Evolutionary conservation across 2,329 filamentous ascomycete species (phyloP).

Genomic region (Beauveria sp.): DNA sequence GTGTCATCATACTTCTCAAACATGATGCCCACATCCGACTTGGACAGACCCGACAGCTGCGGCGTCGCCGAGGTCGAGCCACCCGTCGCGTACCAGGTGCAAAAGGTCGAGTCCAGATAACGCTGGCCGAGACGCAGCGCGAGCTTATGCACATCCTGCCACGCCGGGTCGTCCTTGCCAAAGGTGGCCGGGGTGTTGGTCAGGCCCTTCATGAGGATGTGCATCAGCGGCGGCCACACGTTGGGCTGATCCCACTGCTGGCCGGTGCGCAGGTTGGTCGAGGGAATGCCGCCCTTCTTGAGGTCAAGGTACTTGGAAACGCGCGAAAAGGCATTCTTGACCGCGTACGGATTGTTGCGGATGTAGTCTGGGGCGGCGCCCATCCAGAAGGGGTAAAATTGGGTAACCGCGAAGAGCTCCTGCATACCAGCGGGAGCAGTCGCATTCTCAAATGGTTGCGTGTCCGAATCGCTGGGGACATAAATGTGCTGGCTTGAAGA

Average conservation of each 20-base stretch:
- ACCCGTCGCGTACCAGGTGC: conserved; percentile 62
- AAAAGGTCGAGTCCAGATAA: conserved; percentile 60
- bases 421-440: conserved; percentile 47
- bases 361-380: conserved; percentile 52
- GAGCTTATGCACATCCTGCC: conserved; percentile 44
- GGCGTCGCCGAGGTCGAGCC: conserved; percentile 48
- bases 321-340: conserved; percentile 46
- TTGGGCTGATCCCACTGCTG: conserved; percentile 67
- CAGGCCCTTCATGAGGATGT: conserved; percentile 55
- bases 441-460: conserved; percentile 19
- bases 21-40: conserved; percentile 48
- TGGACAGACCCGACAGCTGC: conserved; percentile 38
- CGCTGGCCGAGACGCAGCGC: conserved; percentile 54
- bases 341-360: conserved; percentile 50
- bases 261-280: conserved; percentile 52
- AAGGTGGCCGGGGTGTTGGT: conserved; percentile 52
- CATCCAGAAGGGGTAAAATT: conserved; percentile 64
- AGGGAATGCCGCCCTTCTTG: conserved; percentile 50
- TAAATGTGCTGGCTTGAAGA: conserved; percentile 48
- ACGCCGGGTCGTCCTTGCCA: conserved; percentile 44
- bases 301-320: conserved; percentile 44
- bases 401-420: conserved; percentile 48
- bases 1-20: conserved; percentile 63
- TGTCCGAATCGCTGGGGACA: conserved; percentile 40
- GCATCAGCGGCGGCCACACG: conserved; percentile 61